phyloP scores from a whole-genome alignment of 73 alveolate genomes.

The Symbiodinium natans region DNA sequence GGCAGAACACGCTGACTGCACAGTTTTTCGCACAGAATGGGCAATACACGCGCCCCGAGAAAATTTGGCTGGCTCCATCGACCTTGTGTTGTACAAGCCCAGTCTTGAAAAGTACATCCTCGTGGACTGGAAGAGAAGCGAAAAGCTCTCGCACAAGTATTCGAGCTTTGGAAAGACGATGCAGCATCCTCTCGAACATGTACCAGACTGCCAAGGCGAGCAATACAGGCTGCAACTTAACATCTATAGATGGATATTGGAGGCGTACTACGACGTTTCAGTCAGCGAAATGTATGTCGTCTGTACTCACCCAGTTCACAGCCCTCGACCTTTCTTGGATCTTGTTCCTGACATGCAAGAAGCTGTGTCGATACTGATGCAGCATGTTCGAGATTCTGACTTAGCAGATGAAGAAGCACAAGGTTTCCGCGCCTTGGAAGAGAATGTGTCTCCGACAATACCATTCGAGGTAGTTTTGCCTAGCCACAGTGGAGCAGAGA shows the following conservation, averaged over 20 bases:
- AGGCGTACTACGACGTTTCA: neutral
- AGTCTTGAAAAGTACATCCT: neutral
- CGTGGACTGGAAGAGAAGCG: neutral
- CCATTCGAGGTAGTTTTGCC: too few relatives aligned
- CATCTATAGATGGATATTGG: constrained; percentile 14
- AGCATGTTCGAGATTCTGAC: neutral
- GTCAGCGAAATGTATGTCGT: constrained; percentile 15
- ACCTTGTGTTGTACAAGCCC: neutral
- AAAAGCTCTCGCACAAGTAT: too few relatives aligned
- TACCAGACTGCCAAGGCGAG: constrained; percentile 42
- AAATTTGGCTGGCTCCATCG: neutral
- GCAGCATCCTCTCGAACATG: neutral
- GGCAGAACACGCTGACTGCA: neutral
- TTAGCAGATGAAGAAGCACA: neutral
- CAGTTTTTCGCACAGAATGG: neutral
- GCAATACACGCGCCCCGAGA: neutral
- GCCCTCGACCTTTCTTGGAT: constrained; percentile 1
- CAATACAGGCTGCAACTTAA: constrained; percentile 56
- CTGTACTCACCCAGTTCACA: neutral
- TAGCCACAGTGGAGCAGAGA: too few relatives aligned
- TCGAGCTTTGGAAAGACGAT: neutral
- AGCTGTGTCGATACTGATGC: neutral
- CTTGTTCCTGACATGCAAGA: constrained; percentile 11
- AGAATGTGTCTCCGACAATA: too few relatives aligned
- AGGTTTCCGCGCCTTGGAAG: neutral